phyloP scores from a whole-genome alignment of 2,329 filamentous ascomycete species.

The Myotisia sp. region DNA sequence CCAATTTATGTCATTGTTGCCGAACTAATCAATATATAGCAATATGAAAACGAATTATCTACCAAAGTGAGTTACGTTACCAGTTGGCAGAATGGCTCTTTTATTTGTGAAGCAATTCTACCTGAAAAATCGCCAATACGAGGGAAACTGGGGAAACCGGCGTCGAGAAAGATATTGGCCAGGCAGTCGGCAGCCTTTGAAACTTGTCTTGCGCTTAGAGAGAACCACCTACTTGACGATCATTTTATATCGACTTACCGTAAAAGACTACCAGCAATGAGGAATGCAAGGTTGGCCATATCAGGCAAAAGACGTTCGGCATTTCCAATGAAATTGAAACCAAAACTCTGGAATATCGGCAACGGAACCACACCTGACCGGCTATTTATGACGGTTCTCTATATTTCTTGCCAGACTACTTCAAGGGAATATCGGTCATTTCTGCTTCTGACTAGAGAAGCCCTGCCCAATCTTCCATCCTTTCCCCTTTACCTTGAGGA shows the following conservation, averaged over 20 bases:
- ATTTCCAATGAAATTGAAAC: conserved; percentile 70
- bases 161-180: conserved; percentile 58
- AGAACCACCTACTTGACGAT: conserved; percentile 54
- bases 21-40: conserved; percentile 18
- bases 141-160: conserved; percentile 48
- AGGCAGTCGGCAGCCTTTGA: conserved; percentile 84
- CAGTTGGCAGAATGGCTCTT: conserved; percentile 42
- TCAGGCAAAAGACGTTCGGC: conserved; percentile 57
- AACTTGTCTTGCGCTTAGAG: conserved; percentile 56
- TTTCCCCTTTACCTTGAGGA: conserved; percentile 62
- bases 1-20: background rate
- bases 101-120: conserved; percentile 63
- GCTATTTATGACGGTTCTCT: conserved; percentile 50
- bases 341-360: conserved; percentile 51
- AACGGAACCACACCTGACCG: conserved; percentile 33
- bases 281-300: conserved; percentile 77
- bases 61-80: conserved; percentile 48
- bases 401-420: conserved; percentile 44
- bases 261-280: conserved; percentile 61
- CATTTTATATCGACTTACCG: conserved; percentile 59
- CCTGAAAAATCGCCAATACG: conserved; percentile 60
- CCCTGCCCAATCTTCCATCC: conserved; percentile 48
- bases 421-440: conserved; percentile 49
- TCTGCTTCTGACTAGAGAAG: conserved; percentile 53
- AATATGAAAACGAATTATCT: conserved; percentile 34